phyloP scores from a whole-genome alignment of 2,329 filamentous ascomycete genomes.

The Seiridium cupressi region DNA sequence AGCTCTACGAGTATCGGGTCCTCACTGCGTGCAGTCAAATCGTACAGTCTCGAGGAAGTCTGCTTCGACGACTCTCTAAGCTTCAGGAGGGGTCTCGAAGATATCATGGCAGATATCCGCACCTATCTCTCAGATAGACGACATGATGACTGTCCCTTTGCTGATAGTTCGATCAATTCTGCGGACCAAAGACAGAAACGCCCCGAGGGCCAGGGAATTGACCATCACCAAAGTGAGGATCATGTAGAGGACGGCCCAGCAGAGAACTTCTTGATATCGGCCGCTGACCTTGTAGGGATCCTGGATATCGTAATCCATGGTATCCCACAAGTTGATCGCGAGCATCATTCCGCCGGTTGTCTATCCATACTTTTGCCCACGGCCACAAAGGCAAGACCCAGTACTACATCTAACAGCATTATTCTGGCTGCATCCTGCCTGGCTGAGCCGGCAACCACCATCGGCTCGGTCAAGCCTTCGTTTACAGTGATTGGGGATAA shows the following conservation, averaged over 20 bases:
- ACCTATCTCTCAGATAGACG: conserved; percentile 21
- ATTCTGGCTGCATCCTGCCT: conserved; percentile 16
- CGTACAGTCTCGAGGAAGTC: background rate
- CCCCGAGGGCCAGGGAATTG: background rate
- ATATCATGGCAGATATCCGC: conserved; percentile 22
- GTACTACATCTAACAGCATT: conserved; percentile 16
- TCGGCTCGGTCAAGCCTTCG: conserved; percentile 23
- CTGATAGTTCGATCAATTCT: background rate
- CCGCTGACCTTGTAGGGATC: conserved; percentile 25
- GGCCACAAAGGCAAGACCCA: conserved; percentile 16
- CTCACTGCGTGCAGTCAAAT: background rate
- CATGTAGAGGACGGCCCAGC: background rate
- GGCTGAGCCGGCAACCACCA: conserved; percentile 27
- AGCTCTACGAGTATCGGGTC: conserved; percentile 3
- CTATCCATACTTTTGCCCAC: conserved; percentile 20
- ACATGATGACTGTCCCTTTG: conserved; percentile 12
- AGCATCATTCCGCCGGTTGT: conserved; percentile 10
- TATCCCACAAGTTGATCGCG: conserved; percentile 17
- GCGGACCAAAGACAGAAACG: background rate
- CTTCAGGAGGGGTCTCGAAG: conserved; percentile 12
- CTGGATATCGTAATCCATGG: conserved; percentile 26
- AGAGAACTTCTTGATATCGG: conserved; percentile 21
- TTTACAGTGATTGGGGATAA: conserved; percentile 10
- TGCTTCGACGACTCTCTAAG: background rate
- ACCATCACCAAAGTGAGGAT: background rate